Evolutionary conservation across 2,329 filamentous ascomycete species (phyloP), one percentile per base, ranked within the genome.

Genomic region (Fusarium abutilonis): DNA sequence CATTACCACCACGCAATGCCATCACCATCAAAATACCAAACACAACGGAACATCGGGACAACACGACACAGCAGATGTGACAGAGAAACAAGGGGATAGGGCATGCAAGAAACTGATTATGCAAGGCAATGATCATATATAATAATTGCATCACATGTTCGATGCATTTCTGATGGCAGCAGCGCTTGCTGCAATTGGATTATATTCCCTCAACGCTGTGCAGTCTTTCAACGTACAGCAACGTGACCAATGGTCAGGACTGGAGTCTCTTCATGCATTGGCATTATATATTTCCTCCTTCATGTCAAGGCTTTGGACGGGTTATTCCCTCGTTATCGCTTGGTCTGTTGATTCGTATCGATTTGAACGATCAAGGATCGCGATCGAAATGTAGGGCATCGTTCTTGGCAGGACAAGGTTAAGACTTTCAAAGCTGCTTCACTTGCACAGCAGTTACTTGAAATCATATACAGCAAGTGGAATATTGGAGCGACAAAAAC

Each of bases 61-160:
- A 15, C 26, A 38, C 6, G 14, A 14, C 15, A 23, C 14, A n/a
- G 3, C 6, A 34, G 1, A 39, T 17, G 14, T 13, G 6, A 40
- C 9, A 28, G 15, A 21, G 9, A 8, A n/a, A 36, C 14, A 39
- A 10, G 6, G 11, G 17, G 9, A 11, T 29, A 11, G 10, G 26
- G 19, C 4, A 6, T 39, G 26, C 17, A 23, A 36, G 23, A n/a
- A 42, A 13, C 13, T 21, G 13, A 17, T 35, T 9, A 21, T 14
- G 13, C 23, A 29, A 23, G 11, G 13, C 6, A 19, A 19, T 28
- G 11, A 21, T 28, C 39, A 17, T 29, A 44, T 50, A 46, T 32
- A 15, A 40, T 58, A 19, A 40, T 58, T 47, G 61, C 52, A 65
- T 35, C n/a, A 29, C n/a, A 41, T 21, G 6, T 19, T 17, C 4